A percentile compares a stretch with the other conserved stretches of the same genome.
Conservation (phyloP, 176 grass and related monocot genomes). For the Hordeum marinum region DNA sequence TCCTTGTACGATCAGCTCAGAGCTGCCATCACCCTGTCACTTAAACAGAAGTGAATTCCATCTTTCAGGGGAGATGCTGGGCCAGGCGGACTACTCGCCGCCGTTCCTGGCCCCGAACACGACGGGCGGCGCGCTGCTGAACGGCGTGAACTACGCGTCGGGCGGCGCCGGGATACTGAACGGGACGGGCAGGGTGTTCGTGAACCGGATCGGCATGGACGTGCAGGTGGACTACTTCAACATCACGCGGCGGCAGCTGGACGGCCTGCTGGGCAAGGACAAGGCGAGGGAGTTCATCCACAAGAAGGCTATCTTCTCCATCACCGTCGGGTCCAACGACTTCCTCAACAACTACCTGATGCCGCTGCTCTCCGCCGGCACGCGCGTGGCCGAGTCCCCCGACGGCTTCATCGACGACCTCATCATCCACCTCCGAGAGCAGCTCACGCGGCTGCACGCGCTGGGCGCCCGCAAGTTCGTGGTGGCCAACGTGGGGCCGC, state of each 20-base stretch:
- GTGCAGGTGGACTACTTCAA: constrained; percentile 96
- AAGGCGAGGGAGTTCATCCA: constrained; percentile 38
- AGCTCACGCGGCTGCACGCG: constrained; percentile 73
- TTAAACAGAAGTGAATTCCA: background rate
- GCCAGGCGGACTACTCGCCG: constrained; percentile 60
- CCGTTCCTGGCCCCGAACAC: constrained; percentile 80
- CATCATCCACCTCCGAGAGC: constrained; percentile 57
- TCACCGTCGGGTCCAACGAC: constrained; percentile 87
- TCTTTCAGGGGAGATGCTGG: constrained; percentile 73
- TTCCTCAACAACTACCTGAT: constrained; percentile 98
- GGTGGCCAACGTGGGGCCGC: constrained; percentile 78
- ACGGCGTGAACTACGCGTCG: constrained; percentile 94
- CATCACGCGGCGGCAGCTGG: constrained; percentile 52
- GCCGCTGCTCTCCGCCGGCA: constrained; percentile 60
- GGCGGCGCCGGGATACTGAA: constrained; percentile 90
- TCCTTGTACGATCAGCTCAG: too few relatives aligned
- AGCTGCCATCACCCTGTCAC: background rate
- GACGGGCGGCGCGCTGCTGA: constrained; percentile 48
- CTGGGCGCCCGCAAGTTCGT: constrained; percentile 85
- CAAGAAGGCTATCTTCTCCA: constrained; percentile 69
- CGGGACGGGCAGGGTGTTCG: constrained; percentile 64
- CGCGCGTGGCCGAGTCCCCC: constrained; percentile 50
- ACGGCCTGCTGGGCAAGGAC: constrained; percentile 46
- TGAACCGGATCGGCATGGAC: constrained; percentile 91
- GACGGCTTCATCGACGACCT: constrained; percentile 64